phyloP scores from a whole-genome alignment of 1,284 basidiomycete genomes.

The Ceratobasidium sp. region DNA sequence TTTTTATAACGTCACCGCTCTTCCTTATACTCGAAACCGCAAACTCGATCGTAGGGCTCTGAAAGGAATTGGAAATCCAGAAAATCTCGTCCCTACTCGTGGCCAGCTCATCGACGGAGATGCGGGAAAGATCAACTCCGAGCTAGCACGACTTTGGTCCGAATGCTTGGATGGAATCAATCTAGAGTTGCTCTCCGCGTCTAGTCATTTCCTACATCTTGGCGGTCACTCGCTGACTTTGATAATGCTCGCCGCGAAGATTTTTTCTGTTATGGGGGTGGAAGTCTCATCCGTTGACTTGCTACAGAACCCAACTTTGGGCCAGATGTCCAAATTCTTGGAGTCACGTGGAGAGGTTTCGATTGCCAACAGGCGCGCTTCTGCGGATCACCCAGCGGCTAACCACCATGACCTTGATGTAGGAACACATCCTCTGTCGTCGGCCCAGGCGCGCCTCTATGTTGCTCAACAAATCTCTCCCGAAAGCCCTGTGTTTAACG shows the following conservation, averaged over 20 bases:
- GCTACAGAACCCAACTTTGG: background rate
- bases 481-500: background rate
- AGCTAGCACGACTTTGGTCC: slow-evolving; percentile 1
- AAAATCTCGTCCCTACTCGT: background rate
- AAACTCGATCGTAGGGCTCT: slow-evolving; percentile 21
- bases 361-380: background rate
- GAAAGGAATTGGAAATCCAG: background rate
- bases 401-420: background rate
- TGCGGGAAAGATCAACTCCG: background rate
- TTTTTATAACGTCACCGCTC: background rate
- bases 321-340: background rate
- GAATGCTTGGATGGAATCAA: slow-evolving; percentile 19
- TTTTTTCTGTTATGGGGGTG: background rate
- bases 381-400: background rate
- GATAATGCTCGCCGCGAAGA: slow-evolving; percentile 21
- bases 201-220: slow-evolving; percentile 16
- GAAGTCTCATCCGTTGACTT: background rate
- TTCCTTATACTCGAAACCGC: background rate
- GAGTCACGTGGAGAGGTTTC: background rate
- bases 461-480: background rate
- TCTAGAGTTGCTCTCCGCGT: background rate
- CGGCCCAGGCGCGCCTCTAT: background rate
- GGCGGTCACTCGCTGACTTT: slow-evolving; percentile 29
- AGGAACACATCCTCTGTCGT: slow-evolving; percentile 2
- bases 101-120: background rate